These are phyloP conservation scores for Triticum dicoccoides DNA, from an alignment of 176 grass and related monocot genomes.

Conservation along the genomic window DNA sequence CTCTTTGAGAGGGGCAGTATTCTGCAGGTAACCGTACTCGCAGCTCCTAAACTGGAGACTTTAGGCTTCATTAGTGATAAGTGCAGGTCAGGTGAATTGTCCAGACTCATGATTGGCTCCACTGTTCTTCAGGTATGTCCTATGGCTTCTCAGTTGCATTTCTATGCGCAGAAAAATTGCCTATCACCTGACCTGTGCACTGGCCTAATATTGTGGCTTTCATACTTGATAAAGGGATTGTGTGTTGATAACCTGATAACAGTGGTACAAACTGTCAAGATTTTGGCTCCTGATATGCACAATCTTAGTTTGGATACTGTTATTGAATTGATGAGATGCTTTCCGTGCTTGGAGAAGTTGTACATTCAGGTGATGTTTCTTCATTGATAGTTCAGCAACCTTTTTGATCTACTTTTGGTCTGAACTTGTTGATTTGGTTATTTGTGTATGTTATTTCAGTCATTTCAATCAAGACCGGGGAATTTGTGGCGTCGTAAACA, in stretches of 20 bases:
- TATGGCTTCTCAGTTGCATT: neutral
- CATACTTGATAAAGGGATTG: neutral
- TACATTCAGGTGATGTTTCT: neutral
- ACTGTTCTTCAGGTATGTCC: no score
- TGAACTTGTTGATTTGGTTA: neutral
- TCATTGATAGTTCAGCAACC: neutral
- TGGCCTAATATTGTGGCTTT: neutral
- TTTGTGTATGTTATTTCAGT: neutral
- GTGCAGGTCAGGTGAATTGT: no score
- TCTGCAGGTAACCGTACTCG: no score
- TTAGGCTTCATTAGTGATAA: no score
- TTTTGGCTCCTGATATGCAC: neutral
- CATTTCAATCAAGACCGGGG: neutral
- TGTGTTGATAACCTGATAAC: neutral
- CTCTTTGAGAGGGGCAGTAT: no score
- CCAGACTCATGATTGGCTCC: no score
- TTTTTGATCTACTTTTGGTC: neutral
- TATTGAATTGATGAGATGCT: slow-evolving; percentile 11
- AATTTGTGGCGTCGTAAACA: neutral
- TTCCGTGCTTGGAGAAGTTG: slow-evolving; percentile 7
- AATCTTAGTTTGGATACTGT: neutral
- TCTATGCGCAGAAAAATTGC: neutral
- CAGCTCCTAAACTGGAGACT: no score
- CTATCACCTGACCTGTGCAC: neutral
- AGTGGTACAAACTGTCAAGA: neutral